These are phyloP conservation scores for Penicillium crystallinum DNA, from an alignment of 495 filamentous ascomycete genomes.

Conservation along the genomic window DNA sequence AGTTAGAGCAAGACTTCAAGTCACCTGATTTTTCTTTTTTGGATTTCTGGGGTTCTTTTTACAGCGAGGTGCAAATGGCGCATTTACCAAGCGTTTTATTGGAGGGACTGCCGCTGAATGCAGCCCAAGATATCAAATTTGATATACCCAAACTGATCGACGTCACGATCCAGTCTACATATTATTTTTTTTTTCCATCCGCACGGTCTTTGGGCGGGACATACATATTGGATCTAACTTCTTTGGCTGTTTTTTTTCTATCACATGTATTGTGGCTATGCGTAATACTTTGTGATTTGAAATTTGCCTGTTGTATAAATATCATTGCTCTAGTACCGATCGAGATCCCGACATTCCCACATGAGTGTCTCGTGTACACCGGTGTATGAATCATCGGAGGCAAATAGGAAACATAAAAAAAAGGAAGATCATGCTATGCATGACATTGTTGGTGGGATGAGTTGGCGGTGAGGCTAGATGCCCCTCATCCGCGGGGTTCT, in stretches of 20 bases:
- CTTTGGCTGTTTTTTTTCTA: neutral
- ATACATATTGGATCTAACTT: neutral
- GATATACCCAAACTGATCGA: constrained; percentile 25
- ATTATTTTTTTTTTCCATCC: neutral
- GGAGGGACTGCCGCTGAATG: neutral
- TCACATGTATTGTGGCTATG: neutral
- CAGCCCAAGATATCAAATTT: neutral
- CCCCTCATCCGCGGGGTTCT: constrained; percentile 16
- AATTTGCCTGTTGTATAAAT: neutral
- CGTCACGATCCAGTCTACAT: constrained; percentile 14
- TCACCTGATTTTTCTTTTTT: neutral
- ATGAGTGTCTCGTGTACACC: neutral
- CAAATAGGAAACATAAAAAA: constrained; percentile 7
- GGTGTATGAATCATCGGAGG: constrained; percentile 2
- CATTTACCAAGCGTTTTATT: neutral
- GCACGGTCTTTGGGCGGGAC: neutral
- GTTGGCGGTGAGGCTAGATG: constrained; percentile 19
- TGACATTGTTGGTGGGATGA: constrained; percentile 14
- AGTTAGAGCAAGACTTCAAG: constrained; percentile 4
- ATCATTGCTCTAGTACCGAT: neutral
- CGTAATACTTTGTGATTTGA: neutral
- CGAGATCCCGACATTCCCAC: neutral
- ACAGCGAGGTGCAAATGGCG: constrained; percentile 11
- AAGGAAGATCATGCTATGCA: constrained; percentile 5
- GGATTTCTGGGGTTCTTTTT: neutral